Evolutionary conservation across 495 filamentous ascomycete genomes (phyloP), one percentile per base, ranked within the genome.

Genomic region (Tricharina praecox): DNA sequence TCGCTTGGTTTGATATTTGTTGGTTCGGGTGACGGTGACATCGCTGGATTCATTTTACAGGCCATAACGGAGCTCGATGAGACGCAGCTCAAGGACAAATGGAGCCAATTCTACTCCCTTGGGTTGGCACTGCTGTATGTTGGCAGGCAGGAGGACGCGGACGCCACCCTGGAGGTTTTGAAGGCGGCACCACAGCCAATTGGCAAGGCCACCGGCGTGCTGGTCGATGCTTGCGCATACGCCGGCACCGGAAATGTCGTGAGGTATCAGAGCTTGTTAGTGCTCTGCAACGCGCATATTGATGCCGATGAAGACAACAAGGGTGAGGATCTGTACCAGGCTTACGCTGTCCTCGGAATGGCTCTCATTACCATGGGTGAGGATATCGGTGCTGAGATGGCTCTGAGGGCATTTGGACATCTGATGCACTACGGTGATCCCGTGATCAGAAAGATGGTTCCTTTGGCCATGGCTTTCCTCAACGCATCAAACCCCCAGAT

Each of bases 341-440:
- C 86, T 3, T 99, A 99, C 63, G 92, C 90, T 49, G 87, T 96
- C 15, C 70, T 99, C 38, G 92, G 92, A 53, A 73, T 99, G 24
- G 85, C 85, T 24, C 69, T 99, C 33, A 86, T 99, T 47, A 81
- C 90, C 16, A 96, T 96, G 90, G 90, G 90, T 49, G 90, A 99
- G 65, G 92, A 99, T 38, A 78, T 96, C 51, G 92, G 92, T 7
- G 88, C 96, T 63, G 90, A 99, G 56, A 99, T 99, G 90, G 85
- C 95, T 39, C 72, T 99, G 20, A 78, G 90, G 34, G 87, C 93
- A 55, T 96, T 99, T 58, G 90, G 87, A 42, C 90, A 99, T 62
- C 71, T 99, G 28, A 99, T 99, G 90, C 90, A 99, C 67, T 99
- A 99, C 57, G 88, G 92, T 41, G 90, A 94, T 54, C 72, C 85